Conservation (phyloP, 129 eudicot species). For the Pulicaria dysenterica region DNA sequence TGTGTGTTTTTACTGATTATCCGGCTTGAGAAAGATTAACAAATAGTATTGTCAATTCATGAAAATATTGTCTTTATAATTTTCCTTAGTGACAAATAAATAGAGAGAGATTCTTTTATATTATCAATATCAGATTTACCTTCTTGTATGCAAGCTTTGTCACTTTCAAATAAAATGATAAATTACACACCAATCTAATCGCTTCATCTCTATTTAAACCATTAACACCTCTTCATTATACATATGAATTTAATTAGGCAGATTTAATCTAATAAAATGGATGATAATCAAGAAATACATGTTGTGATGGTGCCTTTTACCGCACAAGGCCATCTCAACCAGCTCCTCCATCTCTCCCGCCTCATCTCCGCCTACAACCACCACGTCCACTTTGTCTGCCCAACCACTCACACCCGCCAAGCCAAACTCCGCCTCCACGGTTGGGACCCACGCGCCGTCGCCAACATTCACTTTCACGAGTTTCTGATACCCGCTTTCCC, state of each 20-base stretch:
- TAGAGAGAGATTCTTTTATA: too few relatives aligned
- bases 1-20: too few relatives aligned
- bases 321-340: constrained; percentile 83
- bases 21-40: too few relatives aligned
- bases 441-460: constrained; percentile 27
- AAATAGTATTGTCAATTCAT: too few relatives aligned
- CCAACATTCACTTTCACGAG: constrained; percentile 68
- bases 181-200: too few relatives aligned
- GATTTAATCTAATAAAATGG: constrained; percentile 21
- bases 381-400: constrained; percentile 63
- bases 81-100: too few relatives aligned
- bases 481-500: constrained; percentile 44
- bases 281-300: constrained; percentile 31
- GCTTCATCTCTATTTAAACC: too few relatives aligned
- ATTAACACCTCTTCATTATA: too few relatives aligned
- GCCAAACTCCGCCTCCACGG: constrained; percentile 54
- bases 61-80: too few relatives aligned
- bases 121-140: too few relatives aligned
- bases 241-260: neutral
- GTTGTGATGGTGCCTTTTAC: constrained; percentile 80
- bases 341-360: constrained; percentile 75
- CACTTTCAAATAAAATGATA: too few relatives aligned
- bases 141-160: too few relatives aligned
- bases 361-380: constrained; percentile 59
- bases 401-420: constrained; percentile 59